Evolutionary conservation across 441 rosid species (phyloP).

Genomic region (Rhodomyrtus psidioides): DNA sequence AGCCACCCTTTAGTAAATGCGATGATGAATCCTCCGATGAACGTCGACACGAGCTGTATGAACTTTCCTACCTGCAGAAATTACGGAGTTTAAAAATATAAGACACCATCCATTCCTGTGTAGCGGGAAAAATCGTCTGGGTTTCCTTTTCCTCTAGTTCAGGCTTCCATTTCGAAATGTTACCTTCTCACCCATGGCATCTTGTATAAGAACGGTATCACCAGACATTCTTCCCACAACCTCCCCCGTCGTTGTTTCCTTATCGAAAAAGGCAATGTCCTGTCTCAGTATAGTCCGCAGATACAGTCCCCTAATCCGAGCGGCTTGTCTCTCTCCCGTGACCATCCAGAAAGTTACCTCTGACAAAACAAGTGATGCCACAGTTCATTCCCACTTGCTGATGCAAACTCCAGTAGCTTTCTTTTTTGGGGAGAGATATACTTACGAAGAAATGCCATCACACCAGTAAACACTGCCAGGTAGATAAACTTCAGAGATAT

Average conservation of each 20-base stretch:
- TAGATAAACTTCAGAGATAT: constrained; percentile 2
- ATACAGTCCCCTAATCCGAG: constrained; percentile 6
- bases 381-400: not conserved
- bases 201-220: constrained; percentile 13
- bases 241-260: constrained; percentile 11
- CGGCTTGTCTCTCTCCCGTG: constrained; percentile 9
- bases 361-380: not conserved
- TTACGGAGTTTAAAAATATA: not conserved
- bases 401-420: not conserved
- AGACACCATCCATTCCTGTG: not conserved
- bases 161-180: not conserved
- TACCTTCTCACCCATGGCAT: constrained; percentile 13
- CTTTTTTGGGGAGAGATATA: not conserved
- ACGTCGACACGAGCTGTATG: constrained; percentile 9
- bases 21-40: constrained; percentile 6
- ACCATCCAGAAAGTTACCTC: constrained; percentile 17
- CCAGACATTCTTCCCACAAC: constrained; percentile 13
- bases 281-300: constrained; percentile 8
- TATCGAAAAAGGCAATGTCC: constrained; percentile 13
- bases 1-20: constrained; percentile 11
- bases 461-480: constrained; percentile 2
- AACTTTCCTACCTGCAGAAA: constrained; percentile 11
- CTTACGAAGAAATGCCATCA: constrained; percentile 10
- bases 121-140: not conserved
- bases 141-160: not conserved